These are phyloP conservation scores for Microbotryum lychnidis-dioicae DNA, from an alignment of 1,284 basidiomycete genomes.

Conservation along the genomic window DNA sequence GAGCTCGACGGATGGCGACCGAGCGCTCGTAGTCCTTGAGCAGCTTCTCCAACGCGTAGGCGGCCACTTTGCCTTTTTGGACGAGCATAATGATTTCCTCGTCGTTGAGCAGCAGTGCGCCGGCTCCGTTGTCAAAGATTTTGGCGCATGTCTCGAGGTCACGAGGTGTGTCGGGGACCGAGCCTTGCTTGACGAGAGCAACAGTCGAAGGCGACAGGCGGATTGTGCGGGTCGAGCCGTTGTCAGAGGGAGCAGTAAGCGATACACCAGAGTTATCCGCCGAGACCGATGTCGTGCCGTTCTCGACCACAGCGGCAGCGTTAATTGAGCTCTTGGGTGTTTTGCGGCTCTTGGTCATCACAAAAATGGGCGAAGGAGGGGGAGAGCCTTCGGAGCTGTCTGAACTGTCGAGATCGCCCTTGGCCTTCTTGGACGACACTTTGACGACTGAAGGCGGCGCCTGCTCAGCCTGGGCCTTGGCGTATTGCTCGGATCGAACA, in stretches of 20 bases:
- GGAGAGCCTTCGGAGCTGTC: conserved; percentile 31
- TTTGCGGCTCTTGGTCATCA: conserved; percentile 23
- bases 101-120: conserved; percentile 60
- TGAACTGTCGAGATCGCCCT: conserved; percentile 4
- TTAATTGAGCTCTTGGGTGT: conserved; percentile 2
- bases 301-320: conserved; percentile 5
- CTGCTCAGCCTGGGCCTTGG: conserved; percentile 22
- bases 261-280: conserved; percentile 6
- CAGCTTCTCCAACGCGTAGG: conserved; percentile 90
- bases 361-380: conserved; percentile 33
- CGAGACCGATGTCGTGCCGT: background rate
- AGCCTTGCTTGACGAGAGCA: conserved; percentile 25
- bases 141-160: conserved; percentile 67
- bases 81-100: conserved; percentile 86
- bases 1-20: conserved; percentile 74
- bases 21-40: conserved; percentile 79
- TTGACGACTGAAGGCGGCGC: conserved; percentile 4
- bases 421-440: conserved; percentile 12
- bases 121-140: conserved; percentile 71
- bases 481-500: conserved; percentile 25
- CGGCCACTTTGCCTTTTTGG: conserved; percentile 85
- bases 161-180: conserved; percentile 28
- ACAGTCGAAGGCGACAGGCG: conserved; percentile 44
- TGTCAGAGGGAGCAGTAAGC: conserved; percentile 36
- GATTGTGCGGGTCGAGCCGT: conserved; percentile 19